Base-by-base conservation (phyloP, 1,139 yeast genomes). In the Saccharomyces hybrid region DNA sequence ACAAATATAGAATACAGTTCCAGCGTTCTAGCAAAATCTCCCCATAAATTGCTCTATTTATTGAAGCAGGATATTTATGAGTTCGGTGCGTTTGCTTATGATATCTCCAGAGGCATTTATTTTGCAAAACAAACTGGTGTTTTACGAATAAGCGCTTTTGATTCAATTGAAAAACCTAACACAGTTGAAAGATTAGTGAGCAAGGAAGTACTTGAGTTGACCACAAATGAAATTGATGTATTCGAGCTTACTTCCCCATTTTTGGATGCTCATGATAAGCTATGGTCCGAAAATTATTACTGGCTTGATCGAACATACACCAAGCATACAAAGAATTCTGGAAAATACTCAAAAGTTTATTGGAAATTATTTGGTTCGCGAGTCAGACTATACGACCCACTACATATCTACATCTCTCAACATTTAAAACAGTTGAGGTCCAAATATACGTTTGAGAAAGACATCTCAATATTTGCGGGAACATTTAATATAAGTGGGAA, bases 401-500 rank as follows among this genome's bases (percentile, higher is more conserved):
- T 86, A 47, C 89, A 86, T 67, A 88, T 83, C 57, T 83, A 79
- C 63, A 82, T 86, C 13, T 73, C 79, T 5, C 73, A 72, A 32
- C 84, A 82, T 59, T 66, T 86, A 52, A 73, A 71, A 13, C 77
- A 77, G 56, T 69, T 80, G 27, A 68, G 76, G 11, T 67, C 71
- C 23, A 80, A 80, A 54, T 86, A 75, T 62, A 77, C 82, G 2
- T 78, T 79, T 8, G 73, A 72, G 42, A 77, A 76, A 57, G 81
- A 80, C 20, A 76, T 86, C 13, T 68, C 72, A 1, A 74, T 86
- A 2, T 84, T 78, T 68, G 73, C 88, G 0, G 83, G 87, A 1
- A 85, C 91, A 0, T 86, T 84, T 63, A 86, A 86, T 62, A 86
- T 85, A 16, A 84, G 85, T 67, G 93, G 87, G 0, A 76, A 78